Evolutionary conservation across 2,329 filamentous ascomycete genomes (phyloP).

Genomic region (Diplocarpon mali): DNA sequence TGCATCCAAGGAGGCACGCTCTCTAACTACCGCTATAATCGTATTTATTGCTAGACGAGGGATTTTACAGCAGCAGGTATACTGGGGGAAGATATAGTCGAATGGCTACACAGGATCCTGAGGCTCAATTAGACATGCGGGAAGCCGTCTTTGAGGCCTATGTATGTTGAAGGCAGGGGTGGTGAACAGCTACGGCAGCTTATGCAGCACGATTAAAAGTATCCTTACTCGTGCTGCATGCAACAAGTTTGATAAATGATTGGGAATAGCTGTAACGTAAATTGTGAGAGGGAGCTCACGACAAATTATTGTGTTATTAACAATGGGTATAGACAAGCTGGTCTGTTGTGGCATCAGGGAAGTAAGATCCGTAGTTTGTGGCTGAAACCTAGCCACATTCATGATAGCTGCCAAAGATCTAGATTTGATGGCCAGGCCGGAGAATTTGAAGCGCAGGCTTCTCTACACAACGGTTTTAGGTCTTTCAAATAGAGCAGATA

Average conservation of each 20-base stretch:
- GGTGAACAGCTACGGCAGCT: not conserved
- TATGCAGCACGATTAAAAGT: not conserved
- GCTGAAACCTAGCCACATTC: constrained; percentile 1
- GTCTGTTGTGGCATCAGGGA: not conserved
- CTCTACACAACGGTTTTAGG: too few species aligned
- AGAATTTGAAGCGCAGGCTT: too few species aligned
- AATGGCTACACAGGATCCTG: not conserved
- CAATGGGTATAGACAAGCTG: not conserved
- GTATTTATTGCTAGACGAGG: not conserved
- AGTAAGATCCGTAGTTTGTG: constrained; percentile 7
- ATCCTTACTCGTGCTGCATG: not conserved
- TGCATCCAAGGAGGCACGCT: not conserved
- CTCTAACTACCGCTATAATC: not conserved
- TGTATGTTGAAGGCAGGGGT: not conserved
- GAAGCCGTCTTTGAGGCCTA: not conserved
- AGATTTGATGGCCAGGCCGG: not conserved
- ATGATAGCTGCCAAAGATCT: not conserved
- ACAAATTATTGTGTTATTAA: not conserved
- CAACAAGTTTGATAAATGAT: too few species aligned
- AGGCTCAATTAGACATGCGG: not conserved
- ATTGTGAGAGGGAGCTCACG: too few species aligned
- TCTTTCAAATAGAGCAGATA: too few species aligned
- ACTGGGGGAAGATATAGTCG: not conserved
- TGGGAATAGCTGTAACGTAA: too few species aligned
- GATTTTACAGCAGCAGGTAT: not conserved